A percentile compares a stretch with the other conserved stretches of the same genome.
Evolutionary conservation across 805 yeast species (phyloP).

Genomic region (Wickerhamomyces kurtzmanii): DNA sequence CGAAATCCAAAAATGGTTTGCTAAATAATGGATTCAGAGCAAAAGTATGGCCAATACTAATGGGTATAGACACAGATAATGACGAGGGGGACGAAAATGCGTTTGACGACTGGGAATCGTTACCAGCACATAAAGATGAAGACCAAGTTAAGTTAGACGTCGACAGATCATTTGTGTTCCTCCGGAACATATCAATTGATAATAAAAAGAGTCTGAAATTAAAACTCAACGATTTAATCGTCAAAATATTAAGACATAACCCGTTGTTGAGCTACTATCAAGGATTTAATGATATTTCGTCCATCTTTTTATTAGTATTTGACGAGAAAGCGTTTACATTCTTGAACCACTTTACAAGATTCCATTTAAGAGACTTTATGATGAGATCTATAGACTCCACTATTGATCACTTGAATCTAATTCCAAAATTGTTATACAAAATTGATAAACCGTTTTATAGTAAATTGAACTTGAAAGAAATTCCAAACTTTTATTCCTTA

Average conservation of each 20-base stretch:
- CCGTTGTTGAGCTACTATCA: conserved; percentile 75
- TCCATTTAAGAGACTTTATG: conserved; percentile 80
- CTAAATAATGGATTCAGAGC: conserved; percentile 29
- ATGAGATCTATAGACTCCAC: conserved; percentile 58
- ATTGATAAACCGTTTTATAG: conserved; percentile 36
- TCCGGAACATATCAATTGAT: conserved; percentile 10
- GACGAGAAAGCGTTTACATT: conserved; percentile 27
- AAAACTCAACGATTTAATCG: conserved; percentile 27
- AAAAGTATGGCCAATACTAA: conserved; percentile 41
- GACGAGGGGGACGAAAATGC: no score
- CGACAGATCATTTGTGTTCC: conserved; percentile 51
- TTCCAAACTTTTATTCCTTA: conserved; percentile 59
- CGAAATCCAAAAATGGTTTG: conserved; percentile 38
- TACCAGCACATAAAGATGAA: conserved; percentile 50
- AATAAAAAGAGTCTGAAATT: conserved; percentile 13
- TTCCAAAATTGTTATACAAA: conserved; percentile 48
- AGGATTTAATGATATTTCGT: conserved; percentile 85
- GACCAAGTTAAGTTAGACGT: conserved; percentile 76
- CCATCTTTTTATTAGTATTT: conserved; percentile 50
- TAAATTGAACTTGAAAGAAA: conserved; percentile 21
- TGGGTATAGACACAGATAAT: conserved; percentile 17
- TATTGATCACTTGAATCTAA: conserved; percentile 50
- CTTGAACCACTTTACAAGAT: conserved; percentile 46
- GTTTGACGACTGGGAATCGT: neutral
- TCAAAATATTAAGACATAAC: conserved; percentile 45